Percentiles rank a stretch among this genome's conserved stretches.
These are phyloP conservation scores for Yarrowia phangngaensis DNA, from an alignment of 805 yeast genomes.

Conservation along the genomic window DNA sequence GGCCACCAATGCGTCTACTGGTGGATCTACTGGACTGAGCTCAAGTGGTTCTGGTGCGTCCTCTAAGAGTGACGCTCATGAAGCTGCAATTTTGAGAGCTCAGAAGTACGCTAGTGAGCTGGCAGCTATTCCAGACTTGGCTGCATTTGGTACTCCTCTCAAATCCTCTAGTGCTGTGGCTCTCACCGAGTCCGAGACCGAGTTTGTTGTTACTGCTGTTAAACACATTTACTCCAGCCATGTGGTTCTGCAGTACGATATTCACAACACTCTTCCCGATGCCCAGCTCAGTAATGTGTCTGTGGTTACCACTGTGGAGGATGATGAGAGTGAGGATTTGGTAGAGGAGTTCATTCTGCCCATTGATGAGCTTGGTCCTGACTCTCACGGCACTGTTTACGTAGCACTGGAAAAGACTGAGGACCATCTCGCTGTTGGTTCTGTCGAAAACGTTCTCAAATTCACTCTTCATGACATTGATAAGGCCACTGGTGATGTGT, in stretches of 20 bases:
- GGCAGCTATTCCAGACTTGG: conserved; percentile 66
- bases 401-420: conserved; percentile 67
- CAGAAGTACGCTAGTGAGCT: conserved; percentile 61
- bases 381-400: conserved; percentile 67
- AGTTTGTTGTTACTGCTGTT: conserved; percentile 78
- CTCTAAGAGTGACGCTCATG: conserved; percentile 29
- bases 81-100: conserved; percentile 29
- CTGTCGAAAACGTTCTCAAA: conserved; percentile 62
- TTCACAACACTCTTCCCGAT: conserved; percentile 79
- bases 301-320: conserved; percentile 45
- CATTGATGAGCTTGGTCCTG: conserved; percentile 66
- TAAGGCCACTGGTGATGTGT: conserved; percentile 63
- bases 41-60: conserved; percentile 36
- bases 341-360: conserved; percentile 73
- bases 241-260: conserved; percentile 73
- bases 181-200: conserved; percentile 89
- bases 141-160: conserved; percentile 66
- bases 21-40: conserved; percentile 37
- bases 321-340: conserved; percentile 49
- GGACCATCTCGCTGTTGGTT: conserved; percentile 42
- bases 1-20: conserved; percentile 33
- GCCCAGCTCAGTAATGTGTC: conserved; percentile 72
- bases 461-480: conserved; percentile 79
- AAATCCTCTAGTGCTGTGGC: conserved; percentile 63
- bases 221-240: conserved; percentile 77